Conservation (phyloP, 2,329 filamentous ascomycete genomes). For the Polytolypa hystricis region DNA sequence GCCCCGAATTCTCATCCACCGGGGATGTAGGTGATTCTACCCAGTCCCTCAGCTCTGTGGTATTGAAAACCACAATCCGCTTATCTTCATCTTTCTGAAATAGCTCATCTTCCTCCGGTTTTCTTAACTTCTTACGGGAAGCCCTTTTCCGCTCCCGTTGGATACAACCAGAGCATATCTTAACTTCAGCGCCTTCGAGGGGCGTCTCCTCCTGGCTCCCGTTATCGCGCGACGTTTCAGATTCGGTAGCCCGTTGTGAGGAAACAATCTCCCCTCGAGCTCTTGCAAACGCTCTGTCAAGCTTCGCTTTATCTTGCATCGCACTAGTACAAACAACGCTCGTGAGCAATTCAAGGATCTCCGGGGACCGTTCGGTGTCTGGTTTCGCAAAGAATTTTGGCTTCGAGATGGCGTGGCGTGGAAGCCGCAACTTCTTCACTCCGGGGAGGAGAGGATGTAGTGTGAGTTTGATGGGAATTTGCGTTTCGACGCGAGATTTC, state of each 20-base stretch:
- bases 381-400: slow-evolving; percentile 78
- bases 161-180: slow-evolving; percentile 87
- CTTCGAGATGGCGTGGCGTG: slow-evolving; percentile 85
- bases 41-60: slow-evolving; percentile 77
- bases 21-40: slow-evolving; percentile 49
- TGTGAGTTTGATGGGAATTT: slow-evolving; percentile 78
- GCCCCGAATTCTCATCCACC: slow-evolving; percentile 33
- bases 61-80: slow-evolving; percentile 84
- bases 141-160: slow-evolving; percentile 83
- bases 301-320: slow-evolving; percentile 61
- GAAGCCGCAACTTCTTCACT: slow-evolving; percentile 72
- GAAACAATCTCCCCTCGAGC: slow-evolving; percentile 37
- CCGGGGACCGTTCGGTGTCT: slow-evolving; percentile 51
- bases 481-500: slow-evolving; percentile 92
- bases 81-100: slow-evolving; percentile 73
- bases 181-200: slow-evolving; percentile 82
- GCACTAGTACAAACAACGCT: slow-evolving; percentile 86
- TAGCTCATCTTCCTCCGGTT: slow-evolving; percentile 79
- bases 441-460: slow-evolving; percentile 64
- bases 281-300: slow-evolving; percentile 54
- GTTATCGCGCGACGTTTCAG: slow-evolving; percentile 34
- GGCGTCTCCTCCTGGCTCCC: slow-evolving; percentile 58
- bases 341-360: slow-evolving; percentile 68
- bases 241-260: slow-evolving; percentile 25
- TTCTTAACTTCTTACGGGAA: slow-evolving; percentile 84